Evolutionary conservation across 2,329 filamentous ascomycete species (phyloP).

Genomic region (Ophiosphaerella narmari): DNA sequence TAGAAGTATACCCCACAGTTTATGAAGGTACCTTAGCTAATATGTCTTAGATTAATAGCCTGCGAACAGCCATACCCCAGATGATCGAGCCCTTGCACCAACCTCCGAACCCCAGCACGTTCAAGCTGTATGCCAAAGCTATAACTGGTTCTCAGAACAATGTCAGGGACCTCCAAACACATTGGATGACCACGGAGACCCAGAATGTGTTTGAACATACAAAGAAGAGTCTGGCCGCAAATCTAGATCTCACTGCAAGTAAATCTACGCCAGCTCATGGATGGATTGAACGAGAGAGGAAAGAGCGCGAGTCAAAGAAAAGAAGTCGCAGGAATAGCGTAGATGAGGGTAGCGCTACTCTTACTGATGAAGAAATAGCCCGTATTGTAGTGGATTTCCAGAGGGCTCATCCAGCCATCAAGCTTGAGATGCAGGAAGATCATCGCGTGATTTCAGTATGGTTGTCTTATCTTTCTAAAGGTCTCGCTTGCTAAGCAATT

Average conservation of each 20-base stretch:
- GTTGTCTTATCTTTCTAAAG: too few relatives aligned
- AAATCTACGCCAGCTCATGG: slow-evolving; percentile 44
- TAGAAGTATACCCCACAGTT: slow-evolving; percentile 12
- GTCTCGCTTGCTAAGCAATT: slow-evolving; percentile 6
- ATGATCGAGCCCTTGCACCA: slow-evolving; percentile 48
- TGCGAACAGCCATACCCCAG: slow-evolving; percentile 50
- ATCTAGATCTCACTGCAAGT: slow-evolving; percentile 45
- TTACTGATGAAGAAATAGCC: slow-evolving; percentile 28
- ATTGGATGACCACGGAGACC: slow-evolving; percentile 46
- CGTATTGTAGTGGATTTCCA: slow-evolving; percentile 31
- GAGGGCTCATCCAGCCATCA: slow-evolving; percentile 32
- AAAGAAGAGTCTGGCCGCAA: slow-evolving; percentile 41
- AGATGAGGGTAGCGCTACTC: slow-evolving; percentile 10
- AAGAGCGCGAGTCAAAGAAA: slow-evolving; percentile 21
- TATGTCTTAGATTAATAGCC: slow-evolving; percentile 44
- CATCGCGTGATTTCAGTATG: slow-evolving; percentile 33
- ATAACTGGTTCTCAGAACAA: slow-evolving; percentile 42
- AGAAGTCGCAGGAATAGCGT: slow-evolving; percentile 7
- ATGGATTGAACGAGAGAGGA: slow-evolving; percentile 41
- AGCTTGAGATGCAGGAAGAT: slow-evolving; percentile 30
- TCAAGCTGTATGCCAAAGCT: slow-evolving; percentile 45
- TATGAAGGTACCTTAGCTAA: slow-evolving; percentile 4
- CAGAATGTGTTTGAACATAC: slow-evolving; percentile 42
- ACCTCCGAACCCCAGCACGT: slow-evolving; percentile 38
- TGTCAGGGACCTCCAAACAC: slow-evolving; percentile 43